Evolutionary conservation across 2,329 filamentous ascomycete genomes (phyloP), one percentile per base, ranked within the genome.

Genomic region (Cladosporium sp.): DNA sequence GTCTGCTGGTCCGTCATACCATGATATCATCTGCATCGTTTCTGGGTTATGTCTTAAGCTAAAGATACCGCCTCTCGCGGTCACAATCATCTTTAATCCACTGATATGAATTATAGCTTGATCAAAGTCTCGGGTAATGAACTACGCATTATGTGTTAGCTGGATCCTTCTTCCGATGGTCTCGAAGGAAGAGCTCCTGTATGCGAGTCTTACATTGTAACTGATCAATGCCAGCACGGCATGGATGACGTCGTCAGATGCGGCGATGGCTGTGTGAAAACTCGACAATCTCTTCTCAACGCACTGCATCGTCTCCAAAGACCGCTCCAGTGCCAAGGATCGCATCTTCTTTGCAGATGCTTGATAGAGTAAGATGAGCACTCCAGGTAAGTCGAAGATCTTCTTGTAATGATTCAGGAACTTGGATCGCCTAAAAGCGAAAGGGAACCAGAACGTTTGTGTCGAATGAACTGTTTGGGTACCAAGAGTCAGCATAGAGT

Each of bases 291-390:
- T 39, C 15, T n/a, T 17, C 36, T 39, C 36, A n/a, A 39, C 13
- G 36, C 36, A 39, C 13, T 13, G 36, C 7, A 39, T 39, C 6
- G 36, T 39, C 17, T 39, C 7, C 36, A 39, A 9, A 39, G 36
- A 39, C 12, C 36, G 36, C 8, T 39, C 36, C 7, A 39, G 36
- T 6, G 36, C 36, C 3, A 39, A 15, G 17, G 36, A 39, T 39
- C 36, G 5, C 17, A 39, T 96, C 4, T 87, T 87, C 15, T 10
- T 37, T 9, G 28, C 28, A 32, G 28, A 32, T 32, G 8, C 12
- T 10, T 10, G 8, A 32, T 32, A 32, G 12, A 32, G 28, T 2
- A 10, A 32, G 12, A 9, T 9, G 28, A 32, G 28, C 9, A 32
- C 3, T 7, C 12, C 28, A 9, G 28, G 28, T 9, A 9, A 9